Evolutionary conservation across 305 asterid species (phyloP).

Genomic region (Fraxinus latifolia): DNA sequence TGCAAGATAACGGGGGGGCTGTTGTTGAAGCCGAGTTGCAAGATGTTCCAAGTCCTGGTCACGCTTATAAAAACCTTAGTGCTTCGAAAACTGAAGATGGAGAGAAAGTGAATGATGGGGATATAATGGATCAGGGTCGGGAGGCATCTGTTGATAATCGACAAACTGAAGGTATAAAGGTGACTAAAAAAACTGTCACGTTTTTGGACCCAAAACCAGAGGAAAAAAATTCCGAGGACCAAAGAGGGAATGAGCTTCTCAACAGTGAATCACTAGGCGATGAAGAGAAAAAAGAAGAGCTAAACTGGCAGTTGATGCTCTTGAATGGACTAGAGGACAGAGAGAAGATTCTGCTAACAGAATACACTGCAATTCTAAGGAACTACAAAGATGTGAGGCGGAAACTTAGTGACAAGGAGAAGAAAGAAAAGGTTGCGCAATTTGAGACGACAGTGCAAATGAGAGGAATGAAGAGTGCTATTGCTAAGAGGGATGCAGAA

Average conservation of each 20-base stretch:
- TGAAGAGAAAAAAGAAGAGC: conserved; percentile 38
- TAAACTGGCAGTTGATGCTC: conserved; percentile 73
- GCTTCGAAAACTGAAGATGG: conserved; percentile 17
- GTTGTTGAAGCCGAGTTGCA: conserved; percentile 6
- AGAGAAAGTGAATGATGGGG: conserved; percentile 30
- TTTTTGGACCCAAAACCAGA: conserved; percentile 29
- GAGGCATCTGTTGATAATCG: conserved; percentile 19
- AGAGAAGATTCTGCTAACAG: conserved; percentile 69
- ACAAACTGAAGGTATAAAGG: conserved; percentile 16
- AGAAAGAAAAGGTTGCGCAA: conserved; percentile 48
- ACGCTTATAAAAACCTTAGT: neutral
- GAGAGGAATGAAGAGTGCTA: conserved; percentile 37
- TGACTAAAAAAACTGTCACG: conserved; percentile 34
- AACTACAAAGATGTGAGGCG: conserved; percentile 69
- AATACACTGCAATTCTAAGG: conserved; percentile 70
- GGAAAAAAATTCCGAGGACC: conserved; percentile 6
- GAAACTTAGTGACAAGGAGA: conserved; percentile 53
- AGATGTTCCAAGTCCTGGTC: neutral
- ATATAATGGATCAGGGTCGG: conserved; percentile 24
- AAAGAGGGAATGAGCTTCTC: neutral
- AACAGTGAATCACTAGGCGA: neutral
- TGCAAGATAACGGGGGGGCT: no score
- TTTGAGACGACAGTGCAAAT: conserved; percentile 36
- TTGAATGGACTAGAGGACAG: conserved; percentile 70
- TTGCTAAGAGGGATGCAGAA: conserved; percentile 56